Percentiles rank a stretch among this genome's conserved stretches.
Evolutionary conservation across 129 eudicot species (phyloP).

Genomic region (Mikania micrantha): DNA sequence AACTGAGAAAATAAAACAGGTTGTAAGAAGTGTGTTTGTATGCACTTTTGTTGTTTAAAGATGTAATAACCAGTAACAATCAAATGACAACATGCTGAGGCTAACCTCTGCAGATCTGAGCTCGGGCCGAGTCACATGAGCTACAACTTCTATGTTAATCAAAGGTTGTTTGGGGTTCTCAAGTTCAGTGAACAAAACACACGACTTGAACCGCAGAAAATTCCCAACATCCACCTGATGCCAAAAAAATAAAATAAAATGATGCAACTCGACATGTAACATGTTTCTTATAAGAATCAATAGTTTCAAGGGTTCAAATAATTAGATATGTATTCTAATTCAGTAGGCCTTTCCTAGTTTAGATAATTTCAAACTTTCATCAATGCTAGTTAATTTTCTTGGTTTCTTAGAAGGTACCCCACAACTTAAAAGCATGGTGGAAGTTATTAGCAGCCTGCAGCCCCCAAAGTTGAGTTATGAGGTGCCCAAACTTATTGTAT

Average conservation of each 20-base stretch:
- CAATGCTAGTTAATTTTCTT: neutral
- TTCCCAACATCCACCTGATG: conserved; percentile 94
- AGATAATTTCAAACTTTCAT: neutral
- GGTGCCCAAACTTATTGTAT: neutral
- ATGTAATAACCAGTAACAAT: too few relatives aligned
- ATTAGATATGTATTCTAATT: neutral
- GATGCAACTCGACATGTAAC: neutral
- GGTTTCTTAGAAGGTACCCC: neutral
- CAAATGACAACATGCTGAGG: too few relatives aligned
- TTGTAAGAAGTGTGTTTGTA: too few relatives aligned
- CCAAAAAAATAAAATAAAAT: conserved; percentile 2
- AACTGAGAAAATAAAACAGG: neutral
- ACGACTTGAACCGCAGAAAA: conserved; percentile 82
- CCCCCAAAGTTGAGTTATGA: neutral
- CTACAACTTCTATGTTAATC: conserved; percentile 90
- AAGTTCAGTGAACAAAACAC: conserved; percentile 83
- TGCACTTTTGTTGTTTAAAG: too few relatives aligned
- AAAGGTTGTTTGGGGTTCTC: conserved; percentile 60
- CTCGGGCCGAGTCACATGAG: conserved; percentile 96
- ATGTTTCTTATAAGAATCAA: neutral
- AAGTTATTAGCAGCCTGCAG: neutral
- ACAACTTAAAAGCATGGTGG: neutral
- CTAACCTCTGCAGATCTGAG: conserved; percentile 78
- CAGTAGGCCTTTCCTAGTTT: conserved; percentile 3
- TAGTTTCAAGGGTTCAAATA: too few relatives aligned